A percentile compares a stretch with the other conserved stretches of the same genome.
Conservation (phyloP, 179 eudicot genomes). For the Actinidia chinensis region DNA sequence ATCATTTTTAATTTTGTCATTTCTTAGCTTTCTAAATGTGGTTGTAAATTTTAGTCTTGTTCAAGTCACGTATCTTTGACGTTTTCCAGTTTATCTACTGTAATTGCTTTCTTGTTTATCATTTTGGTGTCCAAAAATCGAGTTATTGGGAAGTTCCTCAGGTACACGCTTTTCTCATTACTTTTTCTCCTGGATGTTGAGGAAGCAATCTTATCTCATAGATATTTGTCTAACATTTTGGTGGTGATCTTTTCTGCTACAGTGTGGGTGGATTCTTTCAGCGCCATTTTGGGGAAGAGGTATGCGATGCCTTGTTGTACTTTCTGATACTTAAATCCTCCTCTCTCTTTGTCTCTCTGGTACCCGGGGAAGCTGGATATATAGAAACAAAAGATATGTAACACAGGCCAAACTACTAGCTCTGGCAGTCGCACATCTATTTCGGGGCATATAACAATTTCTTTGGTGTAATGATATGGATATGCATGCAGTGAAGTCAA, state of each 20-base stretch:
- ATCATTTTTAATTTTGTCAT: neutral
- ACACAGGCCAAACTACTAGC: conserved; percentile 1
- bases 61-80: neutral
- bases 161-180: neutral
- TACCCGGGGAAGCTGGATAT: neutral
- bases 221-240: conserved; percentile 11
- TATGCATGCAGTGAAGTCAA: neutral
- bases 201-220: neutral
- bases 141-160: conserved; percentile 6
- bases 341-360: neutral
- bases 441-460: neutral
- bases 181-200: conserved; percentile 6
- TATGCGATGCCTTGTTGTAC: conserved; percentile 21
- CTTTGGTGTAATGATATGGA: neutral
- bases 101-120: neutral
- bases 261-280: conserved; percentile 87
- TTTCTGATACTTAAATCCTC: neutral
- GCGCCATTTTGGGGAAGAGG: conserved; percentile 98
- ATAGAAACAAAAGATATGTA: neutral
- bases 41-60: neutral
- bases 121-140: neutral
- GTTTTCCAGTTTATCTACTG: neutral
- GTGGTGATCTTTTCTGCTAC: conserved; percentile 29
- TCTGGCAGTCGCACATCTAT: conserved; percentile 5
- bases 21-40: neutral